Conservation (phyloP, 306 rosid genomes). For the Phaseolus lunatus region DNA sequence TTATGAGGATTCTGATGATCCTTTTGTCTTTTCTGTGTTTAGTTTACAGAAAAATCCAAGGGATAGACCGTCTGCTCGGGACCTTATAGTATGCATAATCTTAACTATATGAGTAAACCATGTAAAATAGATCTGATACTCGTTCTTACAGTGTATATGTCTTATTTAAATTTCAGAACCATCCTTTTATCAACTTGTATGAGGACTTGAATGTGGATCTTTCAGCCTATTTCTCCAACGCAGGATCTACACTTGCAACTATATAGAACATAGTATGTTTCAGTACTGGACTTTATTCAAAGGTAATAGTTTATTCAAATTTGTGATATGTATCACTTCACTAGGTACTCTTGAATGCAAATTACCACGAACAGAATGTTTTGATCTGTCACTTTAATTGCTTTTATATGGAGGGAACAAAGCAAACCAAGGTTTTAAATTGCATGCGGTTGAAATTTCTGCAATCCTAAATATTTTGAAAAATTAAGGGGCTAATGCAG, state of each 20-base stretch:
- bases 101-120: constrained; percentile 24
- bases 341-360: background rate
- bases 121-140: constrained; percentile 23
- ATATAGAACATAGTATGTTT: constrained; percentile 58
- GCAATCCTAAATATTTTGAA: background rate
- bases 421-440: background rate
- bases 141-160: constrained; percentile 44
- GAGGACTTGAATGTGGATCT: constrained; percentile 77
- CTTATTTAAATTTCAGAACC: constrained; percentile 61
- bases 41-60: constrained; percentile 79
- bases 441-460: background rate
- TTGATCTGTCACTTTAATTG: background rate
- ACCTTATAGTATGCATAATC: constrained; percentile 72
- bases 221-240: constrained; percentile 76
- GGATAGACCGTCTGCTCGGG: constrained; percentile 72
- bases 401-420: constrained; percentile 21
- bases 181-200: constrained; percentile 77
- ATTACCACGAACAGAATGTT: background rate
- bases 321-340: constrained; percentile 1
- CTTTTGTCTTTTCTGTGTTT: constrained; percentile 40
- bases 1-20: constrained; percentile 49
- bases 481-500: background rate
- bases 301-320: background rate
- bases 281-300: constrained; percentile 23
- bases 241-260: constrained; percentile 84